These are phyloP conservation scores for Poronia punctata DNA, from an alignment of 495 filamentous ascomycete genomes.

Conservation along the genomic window DNA sequence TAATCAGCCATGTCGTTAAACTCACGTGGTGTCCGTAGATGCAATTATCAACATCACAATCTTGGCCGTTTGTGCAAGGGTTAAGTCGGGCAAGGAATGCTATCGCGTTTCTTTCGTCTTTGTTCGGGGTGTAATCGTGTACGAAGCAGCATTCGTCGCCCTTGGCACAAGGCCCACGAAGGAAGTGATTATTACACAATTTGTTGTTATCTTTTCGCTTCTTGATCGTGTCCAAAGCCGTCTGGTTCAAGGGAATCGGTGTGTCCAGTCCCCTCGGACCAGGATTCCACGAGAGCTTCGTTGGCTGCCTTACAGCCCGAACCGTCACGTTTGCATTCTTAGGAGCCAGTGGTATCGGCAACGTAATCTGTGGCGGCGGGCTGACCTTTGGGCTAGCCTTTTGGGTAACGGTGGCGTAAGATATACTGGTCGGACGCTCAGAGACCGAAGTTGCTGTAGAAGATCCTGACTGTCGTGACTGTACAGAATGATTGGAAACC, in stretches of 20 bases:
- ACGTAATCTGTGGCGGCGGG: constrained; percentile 30
- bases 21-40: constrained; percentile 71
- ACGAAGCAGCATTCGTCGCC: constrained; percentile 67
- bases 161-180: constrained; percentile 67
- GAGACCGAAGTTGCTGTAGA: constrained; percentile 22
- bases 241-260: constrained; percentile 40
- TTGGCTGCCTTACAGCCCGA: constrained; percentile 8
- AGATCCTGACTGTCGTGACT: constrained; percentile 29
- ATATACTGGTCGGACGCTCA: constrained; percentile 8
- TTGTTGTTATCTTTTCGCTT: constrained; percentile 71
- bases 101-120: constrained; percentile 60
- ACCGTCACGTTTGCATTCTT: constrained; percentile 6
- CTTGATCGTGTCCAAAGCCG: constrained; percentile 65
- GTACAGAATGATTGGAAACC: constrained; percentile 19
- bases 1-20: background rate
- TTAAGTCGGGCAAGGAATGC: constrained; percentile 68
- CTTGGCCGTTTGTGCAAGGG: constrained; percentile 66
- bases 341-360: constrained; percentile 20
- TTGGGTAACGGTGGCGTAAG: constrained; percentile 30
- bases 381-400: constrained; percentile 28
- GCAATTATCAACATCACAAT: constrained; percentile 69
- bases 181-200: constrained; percentile 78
- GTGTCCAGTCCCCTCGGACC: constrained; percentile 45
- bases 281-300: constrained; percentile 38
- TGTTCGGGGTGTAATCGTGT: constrained; percentile 63